A percentile compares a stretch with the other conserved stretches of the same genome.
These are phyloP conservation scores for Tricholoma sp. DNA, from an alignment of 768 basidiomycete genomes.

Conservation along the genomic window DNA sequence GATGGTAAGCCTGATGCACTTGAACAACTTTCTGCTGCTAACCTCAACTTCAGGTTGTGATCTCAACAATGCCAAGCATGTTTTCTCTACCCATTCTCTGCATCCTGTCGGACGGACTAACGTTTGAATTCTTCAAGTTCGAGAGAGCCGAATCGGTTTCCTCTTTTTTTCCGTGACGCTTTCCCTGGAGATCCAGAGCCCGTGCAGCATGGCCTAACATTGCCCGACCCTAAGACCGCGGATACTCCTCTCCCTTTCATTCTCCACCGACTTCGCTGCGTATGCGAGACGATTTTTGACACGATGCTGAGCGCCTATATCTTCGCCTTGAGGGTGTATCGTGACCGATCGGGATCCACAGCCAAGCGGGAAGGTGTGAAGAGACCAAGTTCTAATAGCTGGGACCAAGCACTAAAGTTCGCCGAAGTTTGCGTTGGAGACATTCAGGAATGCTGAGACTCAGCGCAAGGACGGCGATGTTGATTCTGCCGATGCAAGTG, in stretches of 20 bases:
- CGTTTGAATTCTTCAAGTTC: not conserved
- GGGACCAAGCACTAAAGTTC: not conserved
- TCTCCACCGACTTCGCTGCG: not conserved
- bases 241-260: not conserved
- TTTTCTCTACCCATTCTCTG: not conserved
- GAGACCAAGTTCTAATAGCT: not conserved
- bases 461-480: slow-evolving; percentile 7
- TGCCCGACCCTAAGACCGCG: not conserved
- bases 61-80: not conserved
- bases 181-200: not conserved
- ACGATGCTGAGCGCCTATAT: not conserved
- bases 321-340: not conserved
- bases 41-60: not conserved
- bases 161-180: not conserved
- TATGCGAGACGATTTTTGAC: not conserved
- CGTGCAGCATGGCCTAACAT: not conserved
- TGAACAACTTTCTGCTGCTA: not conserved
- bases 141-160: not conserved
- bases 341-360: not conserved
- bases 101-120: not conserved
- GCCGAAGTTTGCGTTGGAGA: not conserved
- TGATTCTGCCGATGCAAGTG: slow-evolving; percentile 6
- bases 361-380: not conserved
- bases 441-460: not conserved
- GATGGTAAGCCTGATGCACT: slow-evolving; percentile 11